A percentile compares a stretch with the other conserved stretches of the same genome.
Evolutionary conservation across 2,329 filamentous ascomycete genomes (phyloP).

Genomic region (Colletotrichum eleusines): DNA sequence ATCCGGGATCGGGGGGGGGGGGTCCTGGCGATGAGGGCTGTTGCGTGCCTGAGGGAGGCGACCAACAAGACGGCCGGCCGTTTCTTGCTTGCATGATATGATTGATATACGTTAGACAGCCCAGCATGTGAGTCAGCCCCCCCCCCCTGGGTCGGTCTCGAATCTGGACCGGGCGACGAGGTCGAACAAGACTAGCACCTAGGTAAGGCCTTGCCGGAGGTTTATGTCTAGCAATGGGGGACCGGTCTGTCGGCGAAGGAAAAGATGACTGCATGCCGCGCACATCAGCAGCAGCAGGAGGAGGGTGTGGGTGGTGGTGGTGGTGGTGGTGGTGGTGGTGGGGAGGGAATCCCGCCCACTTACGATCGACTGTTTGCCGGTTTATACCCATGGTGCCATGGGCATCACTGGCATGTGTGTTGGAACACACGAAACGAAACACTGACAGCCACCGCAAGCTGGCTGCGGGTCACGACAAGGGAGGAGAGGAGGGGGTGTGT

Average conservation of each 20-base stretch:
- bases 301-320: no score
- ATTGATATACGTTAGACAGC: no score
- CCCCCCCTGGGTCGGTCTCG: constrained; percentile 13
- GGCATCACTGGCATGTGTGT: constrained; percentile 27
- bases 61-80: background rate
- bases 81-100: background rate
- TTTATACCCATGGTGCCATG: no score
- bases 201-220: constrained; percentile 5
- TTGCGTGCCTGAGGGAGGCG: background rate
- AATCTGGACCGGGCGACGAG: constrained; percentile 12
- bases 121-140: constrained; percentile 8
- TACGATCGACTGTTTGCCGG: constrained; percentile 2
- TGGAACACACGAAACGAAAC: constrained; percentile 30
- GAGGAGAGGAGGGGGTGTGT: background rate
- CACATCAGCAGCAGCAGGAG: constrained; percentile 15
- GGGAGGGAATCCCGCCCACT: background rate
- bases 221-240: constrained; percentile 6
- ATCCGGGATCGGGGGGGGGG: background rate
- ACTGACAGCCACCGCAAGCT: constrained; percentile 24
- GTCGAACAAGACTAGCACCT: background rate
- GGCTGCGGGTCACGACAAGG: constrained; percentile 32
- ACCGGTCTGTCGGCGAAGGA: constrained; percentile 21
- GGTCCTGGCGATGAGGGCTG: background rate
- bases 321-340: no score
- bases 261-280: constrained; percentile 34